Evolutionary conservation across 208 protist genomes (phyloP), one percentile per base, ranked within the genome.

Genomic region (Crithidia fasciculata): DNA sequence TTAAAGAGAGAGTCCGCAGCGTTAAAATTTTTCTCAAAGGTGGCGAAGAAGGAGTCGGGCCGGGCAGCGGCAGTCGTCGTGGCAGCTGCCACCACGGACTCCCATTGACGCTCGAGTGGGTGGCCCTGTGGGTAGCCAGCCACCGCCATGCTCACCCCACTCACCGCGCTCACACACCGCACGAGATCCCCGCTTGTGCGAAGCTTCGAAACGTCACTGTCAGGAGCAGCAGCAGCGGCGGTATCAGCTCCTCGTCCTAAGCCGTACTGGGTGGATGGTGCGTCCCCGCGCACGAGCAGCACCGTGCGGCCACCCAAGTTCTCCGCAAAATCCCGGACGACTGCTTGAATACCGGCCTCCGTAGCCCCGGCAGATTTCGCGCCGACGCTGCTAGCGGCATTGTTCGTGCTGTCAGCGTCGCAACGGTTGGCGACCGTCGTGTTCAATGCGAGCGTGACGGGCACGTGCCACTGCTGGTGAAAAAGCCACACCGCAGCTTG

Each of bases 101-200:
- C 60, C 82, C 82, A 87, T 2, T 12, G n/a, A 15, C 82, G 73
- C 6, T 83, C 69, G 9, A 77, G 70, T 15, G 75, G 75, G 53
- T 87, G 78, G 0, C 82, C 82, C 19, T 87, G 82, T n/a, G 82
- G 74, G 78, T 87, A 87, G n/a, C 82, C 82, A 8, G 72, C 78
- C 19, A 83, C 73, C 4, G 50, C 69, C 12, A 83, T 13, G 18
- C 54, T 36, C 43, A 74, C 36, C 63, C 45, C 9, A 49, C 7
- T 49, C 9, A 8, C 7, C 9, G 0, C 45, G 12, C 45, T 37
- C 16, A 77, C 80, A 66, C 54, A 70, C n/a, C 40, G 13, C 6
- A 83, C 53, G n/a, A 86, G 61, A 4, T 79, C 69, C 4, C 39
- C 62, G 61, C 64, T 64, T 44, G 62, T 72, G 16, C n/a, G 61